Evolutionary conservation across 1,284 basidiomycete genomes (phyloP).

Genomic region (Ceratobasidium sp.): DNA sequence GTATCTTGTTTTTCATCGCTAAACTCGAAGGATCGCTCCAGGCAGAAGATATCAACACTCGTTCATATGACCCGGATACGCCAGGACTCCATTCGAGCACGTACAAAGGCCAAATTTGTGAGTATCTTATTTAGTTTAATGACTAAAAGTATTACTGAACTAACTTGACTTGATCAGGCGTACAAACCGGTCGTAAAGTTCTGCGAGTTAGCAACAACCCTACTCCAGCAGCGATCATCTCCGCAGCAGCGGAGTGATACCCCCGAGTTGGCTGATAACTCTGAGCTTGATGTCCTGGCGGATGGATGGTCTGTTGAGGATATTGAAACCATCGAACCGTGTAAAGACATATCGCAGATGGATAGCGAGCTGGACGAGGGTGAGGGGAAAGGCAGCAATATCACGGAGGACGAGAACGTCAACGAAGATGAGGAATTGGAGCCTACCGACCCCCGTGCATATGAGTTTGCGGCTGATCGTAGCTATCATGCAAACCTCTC

Average conservation of each 20-base stretch:
- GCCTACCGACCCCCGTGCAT: no score
- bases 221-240: not conserved
- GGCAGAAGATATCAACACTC: constrained; percentile 47
- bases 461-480: no score
- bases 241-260: no score
- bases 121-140: not conserved
- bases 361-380: no score
- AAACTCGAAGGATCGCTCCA: constrained; percentile 47
- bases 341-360: no score
- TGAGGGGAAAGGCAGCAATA: no score
- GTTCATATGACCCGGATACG: constrained; percentile 46
- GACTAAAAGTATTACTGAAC: not conserved
- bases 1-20: constrained; percentile 52
- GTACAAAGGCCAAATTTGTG: not conserved
- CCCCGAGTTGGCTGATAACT: no score
- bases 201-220: not conserved
- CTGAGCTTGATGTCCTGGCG: no score
- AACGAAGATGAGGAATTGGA: no score
- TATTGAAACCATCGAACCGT: no score
- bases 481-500: no score
- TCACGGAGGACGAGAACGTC: not conserved
- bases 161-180: not conserved
- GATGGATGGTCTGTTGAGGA: no score
- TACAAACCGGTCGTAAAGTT: not conserved
- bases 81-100: constrained; percentile 11